Conservation (phyloP, 352 stramenopile species). For the Phytophthora crassamura region DNA sequence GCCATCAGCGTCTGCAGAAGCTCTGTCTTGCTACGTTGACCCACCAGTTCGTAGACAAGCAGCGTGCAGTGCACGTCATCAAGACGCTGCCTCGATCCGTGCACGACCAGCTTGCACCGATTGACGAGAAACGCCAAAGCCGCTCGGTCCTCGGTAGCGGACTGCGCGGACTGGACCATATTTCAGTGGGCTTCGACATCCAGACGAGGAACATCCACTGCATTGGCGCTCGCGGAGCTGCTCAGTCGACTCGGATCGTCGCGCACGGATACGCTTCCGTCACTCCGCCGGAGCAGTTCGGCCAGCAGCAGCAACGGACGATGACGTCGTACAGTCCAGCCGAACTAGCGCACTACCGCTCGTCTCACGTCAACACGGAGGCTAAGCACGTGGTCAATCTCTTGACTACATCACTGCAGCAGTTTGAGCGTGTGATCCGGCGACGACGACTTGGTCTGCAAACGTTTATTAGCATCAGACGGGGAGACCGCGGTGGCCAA, state of each 20-base stretch:
- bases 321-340: conserved; percentile 32
- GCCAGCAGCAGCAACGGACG: conserved; percentile 28
- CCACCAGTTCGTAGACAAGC: conserved; percentile 43
- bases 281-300: conserved; percentile 45
- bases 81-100: conserved; percentile 61
- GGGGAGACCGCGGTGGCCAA: conserved; percentile 7
- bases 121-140: conserved; percentile 45
- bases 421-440: conserved; percentile 75
- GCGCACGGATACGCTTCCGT: conserved; percentile 67
- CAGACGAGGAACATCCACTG: conserved; percentile 43
- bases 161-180: conserved; percentile 51
- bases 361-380: conserved; percentile 65
- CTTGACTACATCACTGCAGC: conserved; percentile 56
- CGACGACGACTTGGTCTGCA: conserved; percentile 74
- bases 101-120: conserved; percentile 57
- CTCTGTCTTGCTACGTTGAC: conserved; percentile 53
- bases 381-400: conserved; percentile 65
- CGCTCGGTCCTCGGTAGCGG: conserved; percentile 53
- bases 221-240: conserved; percentile 27
- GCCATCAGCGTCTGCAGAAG: conserved; percentile 37
- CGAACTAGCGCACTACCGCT: conserved; percentile 46
- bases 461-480: conserved; percentile 56
- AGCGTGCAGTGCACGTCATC: conserved; percentile 62
- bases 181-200: conserved; percentile 68
- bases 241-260: conserved; percentile 54